phyloP scores from a whole-genome alignment of 2,329 filamentous ascomycete species.

The Colletotrichum cereale region DNA sequence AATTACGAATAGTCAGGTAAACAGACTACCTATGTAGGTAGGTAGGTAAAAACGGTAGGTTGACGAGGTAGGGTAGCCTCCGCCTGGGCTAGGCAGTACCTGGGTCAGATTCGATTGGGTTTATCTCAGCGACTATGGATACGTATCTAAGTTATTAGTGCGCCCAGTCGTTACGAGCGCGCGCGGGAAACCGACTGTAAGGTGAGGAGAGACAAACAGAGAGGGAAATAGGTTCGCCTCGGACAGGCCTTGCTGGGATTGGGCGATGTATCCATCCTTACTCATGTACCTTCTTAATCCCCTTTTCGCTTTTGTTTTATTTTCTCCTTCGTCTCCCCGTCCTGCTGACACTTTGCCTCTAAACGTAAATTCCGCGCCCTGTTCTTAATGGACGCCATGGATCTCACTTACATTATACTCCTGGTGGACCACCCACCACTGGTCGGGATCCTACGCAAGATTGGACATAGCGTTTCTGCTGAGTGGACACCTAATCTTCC shows the following conservation, averaged over 20 bases:
- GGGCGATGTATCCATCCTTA: background rate
- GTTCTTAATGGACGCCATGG: background rate
- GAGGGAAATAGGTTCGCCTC: background rate
- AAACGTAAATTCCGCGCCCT: background rate
- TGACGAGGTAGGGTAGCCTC: background rate
- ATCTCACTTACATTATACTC: background rate
- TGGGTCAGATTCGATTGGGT: constrained; percentile 8
- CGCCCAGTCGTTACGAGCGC: background rate
- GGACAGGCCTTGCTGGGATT: background rate
- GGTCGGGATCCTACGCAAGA: background rate
- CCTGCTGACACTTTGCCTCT: background rate
- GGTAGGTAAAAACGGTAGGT: background rate
- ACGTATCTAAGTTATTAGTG: background rate
- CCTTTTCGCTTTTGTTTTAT: accelerated
- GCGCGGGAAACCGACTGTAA: background rate
- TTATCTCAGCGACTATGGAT: constrained; percentile 12
- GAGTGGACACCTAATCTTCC: background rate
- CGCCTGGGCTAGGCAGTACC: background rate
- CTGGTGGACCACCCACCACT: background rate
- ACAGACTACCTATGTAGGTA: background rate
- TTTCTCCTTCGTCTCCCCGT: too few relatives aligned
- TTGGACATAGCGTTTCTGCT: background rate
- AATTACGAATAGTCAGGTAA: constrained; percentile 4
- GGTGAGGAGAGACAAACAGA: background rate
- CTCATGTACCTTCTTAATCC: background rate